A percentile compares a stretch with the other conserved stretches of the same genome.
phyloP scores from a whole-genome alignment of 192 early-diverging fungal genomes.

The Helicostylum pulchrum region DNA sequence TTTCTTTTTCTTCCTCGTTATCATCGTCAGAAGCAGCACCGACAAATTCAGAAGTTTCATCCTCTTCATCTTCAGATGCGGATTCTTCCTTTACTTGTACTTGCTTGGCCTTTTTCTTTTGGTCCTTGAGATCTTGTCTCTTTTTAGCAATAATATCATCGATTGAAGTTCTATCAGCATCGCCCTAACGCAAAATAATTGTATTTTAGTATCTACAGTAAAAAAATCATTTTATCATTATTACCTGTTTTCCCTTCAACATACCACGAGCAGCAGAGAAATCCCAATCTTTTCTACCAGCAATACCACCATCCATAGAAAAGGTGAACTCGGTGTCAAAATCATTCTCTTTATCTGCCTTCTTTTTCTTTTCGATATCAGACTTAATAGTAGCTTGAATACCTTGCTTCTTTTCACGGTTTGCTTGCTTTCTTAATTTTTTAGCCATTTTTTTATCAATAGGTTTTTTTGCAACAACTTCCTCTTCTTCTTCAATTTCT shows the following conservation, averaged over 20 bases:
- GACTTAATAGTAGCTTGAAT: too few species aligned
- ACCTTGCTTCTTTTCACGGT: too few species aligned
- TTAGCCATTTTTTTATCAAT: neutral
- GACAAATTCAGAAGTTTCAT: conserved; percentile 29
- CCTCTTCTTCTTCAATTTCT: conserved; percentile 18
- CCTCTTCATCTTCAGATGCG: conserved; percentile 43
- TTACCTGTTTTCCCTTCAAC: conserved; percentile 58
- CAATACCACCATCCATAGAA: conserved; percentile 68
- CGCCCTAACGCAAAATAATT: neutral
- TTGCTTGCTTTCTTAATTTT: too few species aligned
- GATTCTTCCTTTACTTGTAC: conserved; percentile 33
- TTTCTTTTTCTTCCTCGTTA: conserved; percentile 10
- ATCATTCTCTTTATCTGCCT: conserved; percentile 33
- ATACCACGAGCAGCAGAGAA: conserved; percentile 76
- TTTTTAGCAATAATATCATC: conserved; percentile 47
- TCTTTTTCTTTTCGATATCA: conserved; percentile 16
- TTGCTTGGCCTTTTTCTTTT: conserved; percentile 29
- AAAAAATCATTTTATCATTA: neutral
- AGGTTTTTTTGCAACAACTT: conserved; percentile 8
- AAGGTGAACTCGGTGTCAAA: conserved; percentile 77
- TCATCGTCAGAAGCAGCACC: neutral
- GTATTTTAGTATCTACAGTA: neutral
- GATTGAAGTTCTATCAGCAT: conserved; percentile 23
- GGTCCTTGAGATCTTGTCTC: conserved; percentile 22
- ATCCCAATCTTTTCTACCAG: conserved; percentile 65